Conservation (phyloP, 768 basidiomycete genomes). For the Phanerochaete carnosa region DNA sequence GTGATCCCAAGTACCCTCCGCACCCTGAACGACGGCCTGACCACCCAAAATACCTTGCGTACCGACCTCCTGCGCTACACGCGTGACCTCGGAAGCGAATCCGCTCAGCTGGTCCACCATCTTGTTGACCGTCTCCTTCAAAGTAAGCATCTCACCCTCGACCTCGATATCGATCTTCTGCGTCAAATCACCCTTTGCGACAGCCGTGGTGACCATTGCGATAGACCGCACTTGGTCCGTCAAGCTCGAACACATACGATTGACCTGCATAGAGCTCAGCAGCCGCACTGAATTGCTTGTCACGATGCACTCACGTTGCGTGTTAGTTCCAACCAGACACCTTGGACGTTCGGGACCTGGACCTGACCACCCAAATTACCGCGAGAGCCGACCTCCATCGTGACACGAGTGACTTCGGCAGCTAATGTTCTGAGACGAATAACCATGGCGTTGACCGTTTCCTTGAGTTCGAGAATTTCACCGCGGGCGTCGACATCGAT, state of each 20-base stretch:
- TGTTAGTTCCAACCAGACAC: slow-evolving; percentile 86
- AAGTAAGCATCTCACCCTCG: slow-evolving; percentile 82
- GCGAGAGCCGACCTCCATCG: slow-evolving; percentile 82
- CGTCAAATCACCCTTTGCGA: slow-evolving; percentile 87
- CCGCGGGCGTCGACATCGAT: slow-evolving; percentile 91
- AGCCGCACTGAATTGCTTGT: neutral
- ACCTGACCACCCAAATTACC: slow-evolving; percentile 90
- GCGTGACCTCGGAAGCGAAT: slow-evolving; percentile 79
- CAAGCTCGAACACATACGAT: slow-evolving; percentile 77
- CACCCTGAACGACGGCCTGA: slow-evolving; percentile 86
- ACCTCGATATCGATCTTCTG: slow-evolving; percentile 92
- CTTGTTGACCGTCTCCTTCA: slow-evolving; percentile 85
- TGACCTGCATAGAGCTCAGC: slow-evolving; percentile 42
- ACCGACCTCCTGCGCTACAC: slow-evolving; percentile 86
- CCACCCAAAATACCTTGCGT: slow-evolving; percentile 90
- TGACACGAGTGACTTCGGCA: slow-evolving; percentile 81
- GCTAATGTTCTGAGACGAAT: slow-evolving; percentile 59
- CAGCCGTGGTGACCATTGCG: slow-evolving; percentile 82
- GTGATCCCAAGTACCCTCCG: slow-evolving; percentile 92
- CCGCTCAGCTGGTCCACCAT: slow-evolving; percentile 91
- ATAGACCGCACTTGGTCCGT: slow-evolving; percentile 84
- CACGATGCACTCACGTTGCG: slow-evolving; percentile 49
- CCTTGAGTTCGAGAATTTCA: slow-evolving; percentile 83
- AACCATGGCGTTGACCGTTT: slow-evolving; percentile 53
- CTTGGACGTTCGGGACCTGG: slow-evolving; percentile 83